Evolutionary conservation across 164 flowering plant species (phyloP).

Genomic region (Stephania cephalantha): DNA sequence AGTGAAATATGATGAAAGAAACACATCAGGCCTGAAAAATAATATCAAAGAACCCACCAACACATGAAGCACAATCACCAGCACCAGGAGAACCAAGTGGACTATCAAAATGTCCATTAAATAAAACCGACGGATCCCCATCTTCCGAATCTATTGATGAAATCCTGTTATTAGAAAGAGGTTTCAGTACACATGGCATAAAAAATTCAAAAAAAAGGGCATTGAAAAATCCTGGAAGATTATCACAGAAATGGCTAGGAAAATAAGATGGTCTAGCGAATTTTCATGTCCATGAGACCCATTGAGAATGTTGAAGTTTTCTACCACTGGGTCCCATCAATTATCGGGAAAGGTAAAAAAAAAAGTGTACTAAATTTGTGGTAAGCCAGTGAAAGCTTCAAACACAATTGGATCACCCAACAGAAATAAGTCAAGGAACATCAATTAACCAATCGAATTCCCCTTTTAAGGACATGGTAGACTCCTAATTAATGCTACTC

Average conservation of each 20-base stretch:
- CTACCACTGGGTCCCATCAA: background rate
- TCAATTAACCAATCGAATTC: background rate
- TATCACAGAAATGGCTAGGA: background rate
- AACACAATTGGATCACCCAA: background rate
- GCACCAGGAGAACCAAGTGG: constrained; percentile 98
- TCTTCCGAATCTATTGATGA: constrained; percentile 65
- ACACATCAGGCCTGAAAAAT: background rate
- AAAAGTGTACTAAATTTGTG: background rate
- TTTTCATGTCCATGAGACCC: background rate
- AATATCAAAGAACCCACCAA: constrained; percentile 49
- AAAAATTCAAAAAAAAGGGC: background rate
- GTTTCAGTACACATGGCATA: background rate
- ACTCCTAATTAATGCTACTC: background rate
- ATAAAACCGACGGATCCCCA: constrained; percentile 64
- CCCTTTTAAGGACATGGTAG: background rate
- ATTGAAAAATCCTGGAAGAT: constrained; percentile 5
- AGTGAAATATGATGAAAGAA: background rate
- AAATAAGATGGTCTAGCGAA: no score
- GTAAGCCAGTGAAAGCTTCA: background rate
- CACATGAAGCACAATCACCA: constrained; percentile 97
- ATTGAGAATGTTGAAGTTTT: background rate
- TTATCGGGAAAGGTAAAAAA: background rate
- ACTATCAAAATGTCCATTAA: constrained; percentile 95
- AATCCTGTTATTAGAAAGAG: constrained; percentile 47
- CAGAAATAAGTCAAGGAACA: background rate